These are phyloP conservation scores for Trebouxiophyceae sp. DNA, from an alignment of 163 green algal genomes.

Conservation along the genomic window DNA sequence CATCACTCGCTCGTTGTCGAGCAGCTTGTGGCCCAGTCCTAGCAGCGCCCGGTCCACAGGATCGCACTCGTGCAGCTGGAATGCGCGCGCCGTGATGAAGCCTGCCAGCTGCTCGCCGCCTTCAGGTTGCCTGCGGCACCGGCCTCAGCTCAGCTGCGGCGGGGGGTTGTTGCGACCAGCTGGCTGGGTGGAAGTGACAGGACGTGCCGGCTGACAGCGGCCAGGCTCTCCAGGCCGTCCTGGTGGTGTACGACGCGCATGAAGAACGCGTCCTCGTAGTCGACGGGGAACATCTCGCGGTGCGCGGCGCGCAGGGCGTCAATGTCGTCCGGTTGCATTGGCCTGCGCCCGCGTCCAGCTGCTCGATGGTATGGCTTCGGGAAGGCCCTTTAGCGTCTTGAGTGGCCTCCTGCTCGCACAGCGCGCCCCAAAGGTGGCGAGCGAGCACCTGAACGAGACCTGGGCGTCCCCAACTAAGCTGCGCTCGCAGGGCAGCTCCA, in stretches of 20 bases:
- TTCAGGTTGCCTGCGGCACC: neutral
- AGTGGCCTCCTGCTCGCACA: too few species aligned
- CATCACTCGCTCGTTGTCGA: conserved; percentile 19
- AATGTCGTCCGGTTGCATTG: too few species aligned
- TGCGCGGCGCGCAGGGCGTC: conserved; percentile 18
- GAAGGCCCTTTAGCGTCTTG: too few species aligned
- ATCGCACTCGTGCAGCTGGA: conserved; percentile 19
- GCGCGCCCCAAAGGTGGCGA: too few species aligned
- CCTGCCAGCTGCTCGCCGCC: conserved; percentile 17
- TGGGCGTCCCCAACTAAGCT: too few species aligned
- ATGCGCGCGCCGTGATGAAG: conserved; percentile 28
- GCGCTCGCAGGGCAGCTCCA: too few species aligned
- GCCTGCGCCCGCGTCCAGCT: too few species aligned
- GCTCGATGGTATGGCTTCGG: too few species aligned
- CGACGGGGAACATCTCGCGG: conserved; percentile 30
- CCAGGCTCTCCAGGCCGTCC: conserved; percentile 18
- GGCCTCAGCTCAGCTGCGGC: too few species aligned
- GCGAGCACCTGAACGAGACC: too few species aligned
- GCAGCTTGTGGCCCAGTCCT: conserved; percentile 6
- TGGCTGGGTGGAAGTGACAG: neutral
- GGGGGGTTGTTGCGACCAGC: too few species aligned
- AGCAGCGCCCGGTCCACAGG: conserved; percentile 21
- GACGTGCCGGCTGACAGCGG: conserved; percentile 7
- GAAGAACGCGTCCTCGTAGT: conserved; percentile 37
- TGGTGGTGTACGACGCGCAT: conserved; percentile 9